Conservation (phyloP, 768 basidiomycete species). For the Macrolepiota dolichaula region DNA sequence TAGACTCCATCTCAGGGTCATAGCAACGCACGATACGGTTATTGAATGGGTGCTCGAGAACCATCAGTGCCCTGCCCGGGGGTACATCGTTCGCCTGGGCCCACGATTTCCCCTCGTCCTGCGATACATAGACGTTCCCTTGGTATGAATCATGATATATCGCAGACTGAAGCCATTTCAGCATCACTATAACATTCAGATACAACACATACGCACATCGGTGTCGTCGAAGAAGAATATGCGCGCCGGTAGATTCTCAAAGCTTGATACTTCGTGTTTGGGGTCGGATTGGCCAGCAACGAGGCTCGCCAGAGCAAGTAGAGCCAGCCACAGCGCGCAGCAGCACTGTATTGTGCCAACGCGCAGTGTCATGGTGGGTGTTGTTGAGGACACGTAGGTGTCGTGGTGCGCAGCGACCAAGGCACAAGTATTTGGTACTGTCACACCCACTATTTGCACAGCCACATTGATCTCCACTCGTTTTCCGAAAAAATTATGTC, state of each 20-base stretch:
- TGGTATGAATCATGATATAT: conserved; percentile 74
- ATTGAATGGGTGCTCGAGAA: conserved; percentile 86
- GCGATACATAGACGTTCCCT: conserved; percentile 74
- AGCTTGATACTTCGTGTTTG: conserved; percentile 44
- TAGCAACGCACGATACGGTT: conserved; percentile 58
- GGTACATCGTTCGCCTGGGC: conserved; percentile 49
- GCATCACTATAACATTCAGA: background rate
- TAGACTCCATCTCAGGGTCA: background rate
- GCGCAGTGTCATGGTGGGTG: background rate
- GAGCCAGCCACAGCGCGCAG: conserved; percentile 1
- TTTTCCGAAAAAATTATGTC: background rate
- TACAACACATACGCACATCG: conserved; percentile 41
- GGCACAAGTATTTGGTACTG: background rate
- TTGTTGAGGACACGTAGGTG: conserved; percentile 11
- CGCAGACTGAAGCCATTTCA: conserved; percentile 30
- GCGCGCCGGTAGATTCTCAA: conserved; percentile 70
- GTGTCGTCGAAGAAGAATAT: conserved; percentile 95
- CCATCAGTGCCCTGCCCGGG: conserved; percentile 57
- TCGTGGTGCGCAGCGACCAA: conserved; percentile 2
- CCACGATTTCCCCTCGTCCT: conserved; percentile 82
- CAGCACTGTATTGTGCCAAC: conserved; percentile 8
- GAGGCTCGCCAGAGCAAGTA: background rate
- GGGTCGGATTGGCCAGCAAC: conserved; percentile 25
- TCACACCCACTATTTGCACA: conserved; percentile 8
- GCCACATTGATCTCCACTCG: conserved; percentile 7